Evolutionary conservation across 139 green algal genomes (phyloP).

Genomic region (Auxenochlorella pyrenoidosa): DNA sequence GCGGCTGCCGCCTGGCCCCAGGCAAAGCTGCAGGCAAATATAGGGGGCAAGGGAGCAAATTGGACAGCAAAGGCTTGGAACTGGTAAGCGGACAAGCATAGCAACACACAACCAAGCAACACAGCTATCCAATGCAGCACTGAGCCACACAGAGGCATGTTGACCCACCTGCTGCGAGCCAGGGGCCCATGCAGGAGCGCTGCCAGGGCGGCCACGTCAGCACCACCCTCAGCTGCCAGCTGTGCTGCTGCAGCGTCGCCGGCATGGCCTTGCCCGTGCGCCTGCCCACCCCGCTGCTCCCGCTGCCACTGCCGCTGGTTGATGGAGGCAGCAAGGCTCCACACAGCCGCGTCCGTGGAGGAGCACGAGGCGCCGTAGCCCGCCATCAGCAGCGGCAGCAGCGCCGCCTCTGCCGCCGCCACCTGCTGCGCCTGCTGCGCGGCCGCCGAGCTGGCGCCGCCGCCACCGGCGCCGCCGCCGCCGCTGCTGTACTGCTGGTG

Average conservation of each 20-base stretch:
- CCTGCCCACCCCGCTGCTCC: not conserved
- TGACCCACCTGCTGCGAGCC: not conserved
- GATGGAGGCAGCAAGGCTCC: slow-evolving; percentile 60
- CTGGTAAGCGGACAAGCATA: not conserved
- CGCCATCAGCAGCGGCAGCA: slow-evolving; percentile 66
- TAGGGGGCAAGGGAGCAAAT: too few relatives aligned
- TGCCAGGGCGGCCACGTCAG: not conserved
- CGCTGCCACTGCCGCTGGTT: slow-evolving; percentile 46
- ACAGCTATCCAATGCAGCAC: not conserved
- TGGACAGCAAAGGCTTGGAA: too few relatives aligned
- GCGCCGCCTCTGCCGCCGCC: slow-evolving; percentile 26
- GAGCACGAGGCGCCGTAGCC: slow-evolving; percentile 59
- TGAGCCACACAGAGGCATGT: too few relatives aligned
- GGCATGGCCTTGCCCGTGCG: not conserved
- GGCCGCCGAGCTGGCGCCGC: not conserved
- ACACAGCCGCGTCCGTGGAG: slow-evolving; percentile 57
- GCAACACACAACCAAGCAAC: not conserved
- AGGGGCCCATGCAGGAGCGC: slow-evolving; percentile 37
- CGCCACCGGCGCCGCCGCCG: not conserved
- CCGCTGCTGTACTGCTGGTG: slow-evolving; percentile 38
- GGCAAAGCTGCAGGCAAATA: slow-evolving; percentile 36
- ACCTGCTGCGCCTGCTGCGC: slow-evolving; percentile 6
- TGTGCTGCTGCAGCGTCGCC: not conserved
- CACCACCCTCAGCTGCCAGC: not conserved
- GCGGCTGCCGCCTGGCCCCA: slow-evolving; percentile 46